Percentiles rank a stretch among this genome's conserved stretches.
Evolutionary conservation across 192 early-diverging fungal genomes (phyloP).

Genomic region (Coemansia erecta): DNA sequence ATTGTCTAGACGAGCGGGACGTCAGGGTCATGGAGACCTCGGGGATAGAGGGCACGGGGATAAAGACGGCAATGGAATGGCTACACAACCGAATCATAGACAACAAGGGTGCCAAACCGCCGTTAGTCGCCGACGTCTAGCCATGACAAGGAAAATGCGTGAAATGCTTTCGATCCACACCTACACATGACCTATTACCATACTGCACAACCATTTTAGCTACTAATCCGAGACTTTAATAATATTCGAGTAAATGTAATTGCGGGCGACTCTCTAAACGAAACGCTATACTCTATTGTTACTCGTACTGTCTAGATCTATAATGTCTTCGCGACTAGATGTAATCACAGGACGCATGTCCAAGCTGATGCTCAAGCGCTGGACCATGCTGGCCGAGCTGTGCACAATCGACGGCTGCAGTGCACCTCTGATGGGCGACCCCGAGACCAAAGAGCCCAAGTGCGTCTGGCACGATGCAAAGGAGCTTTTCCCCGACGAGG

Average conservation of each 20-base stretch:
- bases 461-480: constrained; percentile 46
- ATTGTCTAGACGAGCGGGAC: constrained; percentile 79
- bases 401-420: constrained; percentile 30
- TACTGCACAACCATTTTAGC: background rate
- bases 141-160: background rate
- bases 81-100: constrained; percentile 76
- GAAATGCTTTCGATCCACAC: background rate
- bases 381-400: constrained; percentile 48
- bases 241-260: background rate
- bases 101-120: constrained; percentile 78
- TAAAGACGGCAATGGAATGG: constrained; percentile 90
- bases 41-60: constrained; percentile 64
- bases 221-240: background rate
- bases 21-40: constrained; percentile 69
- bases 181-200: constrained; percentile 1
- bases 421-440: constrained; percentile 42
- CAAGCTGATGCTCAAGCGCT: constrained; percentile 48
- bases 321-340: constrained; percentile 35
- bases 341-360: constrained; percentile 41
- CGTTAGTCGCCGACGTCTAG: constrained; percentile 44
- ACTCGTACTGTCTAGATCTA: background rate
- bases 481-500: constrained; percentile 43
- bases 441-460: constrained; percentile 22
- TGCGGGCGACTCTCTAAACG: background rate
- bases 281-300: background rate